phyloP scores from a whole-genome alignment of 2,329 filamentous ascomycete genomes.

The Dactylellina haptotyla region DNA sequence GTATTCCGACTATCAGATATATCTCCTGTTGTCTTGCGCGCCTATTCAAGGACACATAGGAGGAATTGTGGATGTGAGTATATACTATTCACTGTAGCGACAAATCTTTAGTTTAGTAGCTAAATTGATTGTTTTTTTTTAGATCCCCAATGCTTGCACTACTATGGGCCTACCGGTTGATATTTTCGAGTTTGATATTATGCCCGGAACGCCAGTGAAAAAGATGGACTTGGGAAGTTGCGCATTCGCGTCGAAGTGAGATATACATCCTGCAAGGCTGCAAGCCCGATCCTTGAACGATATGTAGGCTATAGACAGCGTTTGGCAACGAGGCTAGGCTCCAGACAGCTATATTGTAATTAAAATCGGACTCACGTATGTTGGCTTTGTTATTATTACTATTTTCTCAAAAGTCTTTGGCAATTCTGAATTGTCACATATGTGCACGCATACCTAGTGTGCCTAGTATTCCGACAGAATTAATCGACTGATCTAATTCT shows the following conservation, averaged over 20 bases:
- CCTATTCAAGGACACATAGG: slow-evolving; percentile 89
- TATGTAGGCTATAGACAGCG: too few species aligned
- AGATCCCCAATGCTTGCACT: slow-evolving; percentile 87
- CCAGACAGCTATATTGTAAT: too few species aligned
- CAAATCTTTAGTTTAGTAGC: background rate
- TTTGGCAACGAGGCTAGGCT: too few species aligned
- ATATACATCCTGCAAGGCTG: background rate
- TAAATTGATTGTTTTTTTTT: slow-evolving; percentile 6
- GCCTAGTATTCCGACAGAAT: too few species aligned
- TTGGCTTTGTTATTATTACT: too few species aligned
- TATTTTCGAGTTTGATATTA: slow-evolving; percentile 94
- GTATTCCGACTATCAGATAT: slow-evolving; percentile 73
- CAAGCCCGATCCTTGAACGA: too few species aligned
- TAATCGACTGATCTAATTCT: too few species aligned
- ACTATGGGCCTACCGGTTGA: slow-evolving; percentile 89
- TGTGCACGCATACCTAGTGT: too few species aligned
- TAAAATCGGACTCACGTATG: too few species aligned
- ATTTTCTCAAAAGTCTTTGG: too few species aligned
- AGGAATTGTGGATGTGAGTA: slow-evolving; percentile 78
- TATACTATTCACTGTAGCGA: background rate
- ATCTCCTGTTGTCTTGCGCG: slow-evolving; percentile 84
- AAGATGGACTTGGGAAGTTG: slow-evolving; percentile 76
- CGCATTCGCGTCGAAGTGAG: slow-evolving; percentile 66
- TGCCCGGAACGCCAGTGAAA: slow-evolving; percentile 71
- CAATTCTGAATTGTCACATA: too few species aligned